Conservation (phyloP, 768 basidiomycete genomes). For the Mycena filopes region DNA sequence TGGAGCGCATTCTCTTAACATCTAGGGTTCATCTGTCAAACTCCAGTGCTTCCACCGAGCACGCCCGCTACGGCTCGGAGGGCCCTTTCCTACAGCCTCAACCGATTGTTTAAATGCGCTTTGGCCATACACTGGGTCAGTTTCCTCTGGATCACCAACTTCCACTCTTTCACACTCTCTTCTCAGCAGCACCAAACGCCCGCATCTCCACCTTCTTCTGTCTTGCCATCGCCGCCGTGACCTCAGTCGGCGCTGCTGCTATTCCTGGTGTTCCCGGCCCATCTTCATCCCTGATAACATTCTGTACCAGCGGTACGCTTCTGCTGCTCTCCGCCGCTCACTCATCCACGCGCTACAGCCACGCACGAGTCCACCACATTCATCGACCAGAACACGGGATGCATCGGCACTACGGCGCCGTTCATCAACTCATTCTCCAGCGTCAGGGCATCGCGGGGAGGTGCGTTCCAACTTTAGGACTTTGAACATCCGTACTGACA, state of each 20-base stretch:
- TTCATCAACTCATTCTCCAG: constrained; percentile 9
- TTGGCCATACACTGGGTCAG: not conserved
- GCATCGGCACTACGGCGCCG: not conserved
- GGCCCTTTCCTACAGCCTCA: too few relatives aligned
- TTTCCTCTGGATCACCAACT: not conserved
- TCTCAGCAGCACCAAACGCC: not conserved
- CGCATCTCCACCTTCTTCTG: constrained; percentile 2
- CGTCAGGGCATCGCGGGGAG: constrained; percentile 12
- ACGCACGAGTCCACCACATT: too few relatives aligned
- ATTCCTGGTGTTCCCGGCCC: constrained; percentile 3
- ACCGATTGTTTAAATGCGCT: not conserved
- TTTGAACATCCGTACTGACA: not conserved
- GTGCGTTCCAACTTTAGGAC: too few relatives aligned
- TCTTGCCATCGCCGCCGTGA: not conserved
- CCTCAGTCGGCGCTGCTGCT: constrained; percentile 4
- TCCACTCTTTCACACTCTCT: not conserved
- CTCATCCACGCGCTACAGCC: not conserved
- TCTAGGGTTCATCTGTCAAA: too few relatives aligned
- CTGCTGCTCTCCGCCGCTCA: not conserved
- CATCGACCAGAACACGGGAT: constrained; percentile 2
- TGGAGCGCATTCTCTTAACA: too few relatives aligned
- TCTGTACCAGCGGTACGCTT: not conserved
- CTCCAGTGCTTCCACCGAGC: too few relatives aligned
- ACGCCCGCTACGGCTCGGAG: too few relatives aligned
- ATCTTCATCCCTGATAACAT: not conserved